Base-by-base conservation (phyloP, 2,329 filamentous ascomycete genomes). In the Paradendryphiella salina region DNA sequence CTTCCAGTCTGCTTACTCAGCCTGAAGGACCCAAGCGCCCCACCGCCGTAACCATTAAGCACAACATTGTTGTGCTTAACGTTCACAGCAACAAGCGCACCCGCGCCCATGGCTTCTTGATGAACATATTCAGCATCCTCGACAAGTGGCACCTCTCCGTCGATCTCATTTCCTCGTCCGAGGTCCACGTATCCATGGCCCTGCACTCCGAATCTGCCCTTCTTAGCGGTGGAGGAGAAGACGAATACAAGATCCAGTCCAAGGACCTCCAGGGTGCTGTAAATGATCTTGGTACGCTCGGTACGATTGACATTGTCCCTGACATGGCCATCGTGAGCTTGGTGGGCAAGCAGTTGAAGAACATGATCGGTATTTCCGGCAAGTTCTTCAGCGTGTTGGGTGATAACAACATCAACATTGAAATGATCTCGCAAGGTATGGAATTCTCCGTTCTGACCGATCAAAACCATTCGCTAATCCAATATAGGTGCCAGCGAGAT, bases 361-460 rank as follows among this genome's bases (percentile, higher is more conserved):
- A 96, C 74, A 96, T 97, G 91, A 74, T 79, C 49, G 94, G 94
- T 56, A 90, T 99, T 57, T 89, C 89, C 6, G 94, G 94, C 21
- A 86, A 84, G 63, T 97, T 99, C 89, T 97, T 99, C 75, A 90
- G 88, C 39, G 95, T 92, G 1, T 79, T 99, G 14, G 94, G 94
- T 35, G 89, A 96, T 70, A 88, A 96, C 72, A 89, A 89, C 64
- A 86, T 99, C 69, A 99, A 99, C 72, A 90, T 99, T 63, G 94
- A 99, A 77, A 99, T 99, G 94, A 99, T 99, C 62, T 96, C 90
- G 18, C 94, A 99, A 78, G 94, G 94, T 93, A 80, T 67, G 80
- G 63, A 1, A 8, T 0, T 10, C 9, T 0, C 1, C 6, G 7
- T 8, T 6, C 3, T n/a, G 13, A 10, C 11, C 23, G 10, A 26